Percentiles rank a stretch among this genome's conserved stretches.
Conservation (phyloP, 495 filamentous ascomycete genomes). For the Podospora pseudocomata region DNA sequence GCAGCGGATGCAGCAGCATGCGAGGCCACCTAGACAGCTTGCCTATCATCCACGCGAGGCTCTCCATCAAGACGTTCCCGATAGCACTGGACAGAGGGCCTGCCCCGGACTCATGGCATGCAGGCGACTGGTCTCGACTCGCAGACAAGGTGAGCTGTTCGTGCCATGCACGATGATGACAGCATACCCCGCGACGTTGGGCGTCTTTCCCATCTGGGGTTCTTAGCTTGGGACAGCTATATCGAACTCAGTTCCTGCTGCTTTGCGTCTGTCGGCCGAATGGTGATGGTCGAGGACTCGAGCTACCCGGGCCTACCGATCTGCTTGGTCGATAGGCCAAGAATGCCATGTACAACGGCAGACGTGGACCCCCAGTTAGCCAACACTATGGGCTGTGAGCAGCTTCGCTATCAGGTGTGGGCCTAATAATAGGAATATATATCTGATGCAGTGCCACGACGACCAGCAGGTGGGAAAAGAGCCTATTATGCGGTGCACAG, state of each 20-base stretch:
- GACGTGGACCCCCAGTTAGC: constrained; percentile 32
- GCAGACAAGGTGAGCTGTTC: constrained; percentile 6
- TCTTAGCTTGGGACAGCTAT: neutral
- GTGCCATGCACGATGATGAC: constrained; percentile 15
- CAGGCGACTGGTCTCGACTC: constrained; percentile 19
- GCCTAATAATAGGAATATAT: constrained; percentile 32
- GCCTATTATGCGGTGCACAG: constrained; percentile 15
- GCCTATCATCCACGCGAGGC: constrained; percentile 28
- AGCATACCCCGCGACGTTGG: constrained; percentile 11
- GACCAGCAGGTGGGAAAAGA: constrained; percentile 17
- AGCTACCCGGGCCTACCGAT: constrained; percentile 27
- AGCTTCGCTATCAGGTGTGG: constrained; percentile 20
- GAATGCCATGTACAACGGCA: constrained; percentile 16
- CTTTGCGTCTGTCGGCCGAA: constrained; percentile 16
- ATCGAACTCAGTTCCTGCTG: neutral
- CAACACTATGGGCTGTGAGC: constrained; percentile 20
- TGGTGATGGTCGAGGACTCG: constrained; percentile 17
- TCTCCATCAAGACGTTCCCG: constrained; percentile 27
- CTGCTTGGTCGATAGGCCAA: constrained; percentile 11
- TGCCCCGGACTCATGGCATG: constrained; percentile 23
- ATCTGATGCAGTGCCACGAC: constrained; percentile 36
- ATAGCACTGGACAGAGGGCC: constrained; percentile 17
- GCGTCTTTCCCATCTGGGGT: neutral
- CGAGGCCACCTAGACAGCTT: constrained; percentile 9
- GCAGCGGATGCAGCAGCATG: constrained; percentile 1